These are phyloP conservation scores for Blastocladiella emersonii DNA, from an alignment of 371 early-diverging fungal species.

Conservation along the genomic window DNA sequence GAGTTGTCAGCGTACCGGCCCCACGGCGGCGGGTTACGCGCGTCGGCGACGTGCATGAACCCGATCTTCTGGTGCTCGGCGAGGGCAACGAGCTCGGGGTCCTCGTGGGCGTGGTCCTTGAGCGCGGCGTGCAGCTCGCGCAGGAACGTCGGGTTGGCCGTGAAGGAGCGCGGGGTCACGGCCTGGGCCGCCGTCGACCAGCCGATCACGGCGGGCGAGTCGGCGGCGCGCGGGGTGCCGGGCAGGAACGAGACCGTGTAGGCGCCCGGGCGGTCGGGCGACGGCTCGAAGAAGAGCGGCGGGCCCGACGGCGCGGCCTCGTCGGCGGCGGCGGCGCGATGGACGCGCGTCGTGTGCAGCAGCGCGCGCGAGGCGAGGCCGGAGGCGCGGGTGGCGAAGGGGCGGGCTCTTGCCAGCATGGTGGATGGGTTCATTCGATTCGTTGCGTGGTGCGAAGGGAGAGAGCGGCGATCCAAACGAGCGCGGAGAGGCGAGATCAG, in stretches of 20 bases:
- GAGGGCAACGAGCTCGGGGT: slow-evolving; percentile 22
- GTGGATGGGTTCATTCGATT: no score
- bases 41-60: slow-evolving; percentile 40
- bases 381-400: no score
- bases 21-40: slow-evolving; percentile 47
- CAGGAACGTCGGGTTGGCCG: slow-evolving; percentile 18
- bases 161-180: slow-evolving; percentile 14
- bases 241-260: slow-evolving; percentile 3
- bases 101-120: slow-evolving; percentile 18
- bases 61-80: slow-evolving; percentile 34
- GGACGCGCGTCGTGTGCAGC: no score
- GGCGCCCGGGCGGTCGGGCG: background rate
- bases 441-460: no score
- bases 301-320: no score
- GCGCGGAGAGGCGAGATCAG: no score
- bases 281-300: no score
- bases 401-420: no score
- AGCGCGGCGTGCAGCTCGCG: slow-evolving; percentile 14
- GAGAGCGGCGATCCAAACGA: no score
- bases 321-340: no score
- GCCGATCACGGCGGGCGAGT: background rate
- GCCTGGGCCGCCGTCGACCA: background rate
- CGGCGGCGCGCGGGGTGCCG: background rate
- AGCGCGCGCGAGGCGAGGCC: no score
- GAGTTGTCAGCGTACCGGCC: slow-evolving; percentile 48